Evolutionary conservation across 345 rosid species (phyloP), one percentile per base, ranked within the genome.

Genomic region (Draba incana): DNA sequence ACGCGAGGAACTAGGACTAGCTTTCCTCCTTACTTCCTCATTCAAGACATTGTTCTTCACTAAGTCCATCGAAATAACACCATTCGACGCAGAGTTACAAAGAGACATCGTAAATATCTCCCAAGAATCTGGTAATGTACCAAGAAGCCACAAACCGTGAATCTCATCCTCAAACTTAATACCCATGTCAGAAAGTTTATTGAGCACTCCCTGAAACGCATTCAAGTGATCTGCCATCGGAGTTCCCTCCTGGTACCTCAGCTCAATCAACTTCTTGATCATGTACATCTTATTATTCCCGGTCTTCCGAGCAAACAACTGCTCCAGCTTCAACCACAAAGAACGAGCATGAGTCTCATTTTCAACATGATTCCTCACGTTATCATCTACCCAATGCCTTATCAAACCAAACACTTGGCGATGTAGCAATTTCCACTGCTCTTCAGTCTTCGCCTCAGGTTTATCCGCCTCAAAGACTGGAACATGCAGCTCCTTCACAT

Each of bases 301-400:
- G 8, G 20, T 59, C 49, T 59, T 59, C 13, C 8, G 48, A 24
- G 64, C 48, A 59, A 9, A 59, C 7, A 59, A 24, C 7, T 41
- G 20, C 35, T 59, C 7, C 7, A 42, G 8, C 8, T 59, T 59
- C 33, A 59, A 59, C 49, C 20, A 59, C 23, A 59, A 59, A 13
- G 12, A 13, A 42, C 28, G 12, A 59, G 49, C 49, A 59, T 12
- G 1, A 12, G 2, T 41, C 11, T 25, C 23, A 24, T 11, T 57
- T 12, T 57, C 31, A 37, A 10, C 37, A 57, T 16, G 45, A 57
- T 37, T n/a, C 62, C 20, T 24, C 12, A 59, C 7, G 13, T 42
- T 42, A 42, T 59, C 35, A 43, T 43, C 65, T 1, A 27, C 49
- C 64, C 11, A 41, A 1, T 16, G 8, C n/a, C 38, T 25, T 37